Percentiles rank a stretch among this genome's conserved stretches.
Conservation (phyloP, 495 filamentous ascomycete species). For the Sordaria brevicollis region DNA sequence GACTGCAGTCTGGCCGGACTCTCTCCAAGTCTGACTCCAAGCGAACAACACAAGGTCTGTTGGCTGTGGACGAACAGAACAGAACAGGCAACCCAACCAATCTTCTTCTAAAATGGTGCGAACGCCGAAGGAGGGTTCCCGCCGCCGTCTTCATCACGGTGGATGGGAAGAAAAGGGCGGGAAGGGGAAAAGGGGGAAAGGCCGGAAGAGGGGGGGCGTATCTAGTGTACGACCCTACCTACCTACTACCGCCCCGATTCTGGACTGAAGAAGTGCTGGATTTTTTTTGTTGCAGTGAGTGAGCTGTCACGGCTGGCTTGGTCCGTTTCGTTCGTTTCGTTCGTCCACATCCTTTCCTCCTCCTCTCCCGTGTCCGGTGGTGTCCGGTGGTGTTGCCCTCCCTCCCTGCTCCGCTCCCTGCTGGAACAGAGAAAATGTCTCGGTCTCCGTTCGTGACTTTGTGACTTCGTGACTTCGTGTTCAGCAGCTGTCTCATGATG, state of each 20-base stretch:
- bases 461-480: neutral
- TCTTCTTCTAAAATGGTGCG: neutral
- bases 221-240: neutral
- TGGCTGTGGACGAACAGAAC: neutral
- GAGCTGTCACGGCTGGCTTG: neutral
- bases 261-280: neutral
- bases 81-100: neutral
- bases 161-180: neutral
- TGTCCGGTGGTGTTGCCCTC: no score
- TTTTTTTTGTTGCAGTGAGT: neutral
- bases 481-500: no score
- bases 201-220: neutral
- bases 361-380: neutral
- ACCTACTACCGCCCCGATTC: neutral
- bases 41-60: neutral
- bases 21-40: constrained; percentile 19
- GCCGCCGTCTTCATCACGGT: neutral
- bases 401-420: neutral
- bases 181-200: neutral
- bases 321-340: no score
- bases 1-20: constrained; percentile 9
- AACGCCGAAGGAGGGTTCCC: neutral
- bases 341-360: neutral
- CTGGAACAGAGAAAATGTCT: neutral
- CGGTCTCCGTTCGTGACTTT: neutral